phyloP scores from a whole-genome alignment of 768 basidiomycete species.

The Daedaleopsis sinensis region DNA sequence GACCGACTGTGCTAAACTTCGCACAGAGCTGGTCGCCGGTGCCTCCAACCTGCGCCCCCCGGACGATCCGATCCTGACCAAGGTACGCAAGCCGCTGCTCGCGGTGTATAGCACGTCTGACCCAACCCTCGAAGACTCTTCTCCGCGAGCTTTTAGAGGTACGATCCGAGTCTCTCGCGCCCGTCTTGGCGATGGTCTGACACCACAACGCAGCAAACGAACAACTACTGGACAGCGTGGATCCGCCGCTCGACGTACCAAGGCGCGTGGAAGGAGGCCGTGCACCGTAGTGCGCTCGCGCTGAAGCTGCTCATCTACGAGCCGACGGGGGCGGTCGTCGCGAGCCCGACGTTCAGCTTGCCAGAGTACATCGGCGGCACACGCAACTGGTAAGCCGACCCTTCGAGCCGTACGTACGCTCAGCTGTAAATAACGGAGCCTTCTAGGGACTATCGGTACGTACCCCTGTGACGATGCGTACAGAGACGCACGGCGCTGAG shows the following conservation, averaged over 20 bases:
- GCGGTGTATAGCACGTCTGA: not conserved
- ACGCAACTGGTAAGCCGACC: constrained; percentile 71
- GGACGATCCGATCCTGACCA: constrained; percentile 76
- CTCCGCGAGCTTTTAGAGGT: constrained; percentile 61
- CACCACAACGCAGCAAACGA: constrained; percentile 57
- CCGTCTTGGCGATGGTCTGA: not conserved
- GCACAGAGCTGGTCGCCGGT: constrained; percentile 45
- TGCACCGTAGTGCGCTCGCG: constrained; percentile 90
- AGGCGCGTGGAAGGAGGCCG: constrained; percentile 95
- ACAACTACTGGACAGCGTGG: constrained; percentile 87
- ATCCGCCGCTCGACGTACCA: constrained; percentile 86
- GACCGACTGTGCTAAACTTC: constrained; percentile 2
- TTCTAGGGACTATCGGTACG: constrained; percentile 17
- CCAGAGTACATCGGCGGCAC: constrained; percentile 92
- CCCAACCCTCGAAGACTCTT: constrained; percentile 45
- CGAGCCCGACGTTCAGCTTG: constrained; percentile 93
- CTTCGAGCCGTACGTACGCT: no score
- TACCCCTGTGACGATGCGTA: not conserved
- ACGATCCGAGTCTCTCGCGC: constrained; percentile 14
- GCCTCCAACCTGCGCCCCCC: constrained; percentile 49
- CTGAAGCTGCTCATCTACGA: constrained; percentile 93
- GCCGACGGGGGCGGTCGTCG: constrained; percentile 92
- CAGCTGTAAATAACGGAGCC: no score
- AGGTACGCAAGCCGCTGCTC: constrained; percentile 38
- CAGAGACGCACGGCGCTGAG: not conserved